A percentile compares a stretch with the other conserved stretches of the same genome.
Conservation (phyloP, 164 flowering plant species). For the Cinnamomum micranthum region DNA sequence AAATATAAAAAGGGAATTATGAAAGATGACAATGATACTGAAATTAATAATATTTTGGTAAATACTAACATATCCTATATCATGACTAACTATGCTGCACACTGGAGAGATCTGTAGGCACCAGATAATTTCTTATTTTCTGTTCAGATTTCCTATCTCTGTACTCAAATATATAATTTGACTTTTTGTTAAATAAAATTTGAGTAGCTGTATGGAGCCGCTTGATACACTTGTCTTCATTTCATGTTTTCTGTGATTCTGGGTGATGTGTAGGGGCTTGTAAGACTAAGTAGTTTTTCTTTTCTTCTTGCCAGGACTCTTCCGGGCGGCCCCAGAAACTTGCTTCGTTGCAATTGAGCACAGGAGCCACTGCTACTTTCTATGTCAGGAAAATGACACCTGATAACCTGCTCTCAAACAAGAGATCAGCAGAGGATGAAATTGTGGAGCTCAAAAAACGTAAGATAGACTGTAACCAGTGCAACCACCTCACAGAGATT, state of each 20-base stretch:
- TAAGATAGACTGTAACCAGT: conserved; percentile 25
- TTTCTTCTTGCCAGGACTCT: not conserved
- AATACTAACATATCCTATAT: too few species aligned
- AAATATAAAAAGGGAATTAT: too few species aligned
- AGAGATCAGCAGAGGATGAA: conserved; percentile 27
- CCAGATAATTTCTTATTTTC: too few species aligned
- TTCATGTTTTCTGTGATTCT: not conserved
- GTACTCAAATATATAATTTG: too few species aligned
- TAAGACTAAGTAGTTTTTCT: not conserved
- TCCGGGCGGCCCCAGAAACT: conserved; percentile 9
- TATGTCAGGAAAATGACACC: conserved; percentile 38
- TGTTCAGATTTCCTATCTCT: not conserved
- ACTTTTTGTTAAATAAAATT: not conserved
- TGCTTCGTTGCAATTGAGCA: conserved; percentile 23
- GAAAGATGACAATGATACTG: too few species aligned
- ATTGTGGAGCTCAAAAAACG: conserved; percentile 23
- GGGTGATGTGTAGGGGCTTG: not conserved
- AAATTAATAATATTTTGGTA: too few species aligned
- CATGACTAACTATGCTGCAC: not conserved
- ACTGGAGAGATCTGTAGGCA: too few species aligned
- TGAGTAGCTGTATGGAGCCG: not conserved
- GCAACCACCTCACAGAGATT: conserved; percentile 45
- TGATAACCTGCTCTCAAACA: conserved; percentile 18
- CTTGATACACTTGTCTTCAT: not conserved
- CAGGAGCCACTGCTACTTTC: conserved; percentile 22